Conservation (phyloP, 371 early-diverging fungal species). For the Dichotomocladium elegans region DNA sequence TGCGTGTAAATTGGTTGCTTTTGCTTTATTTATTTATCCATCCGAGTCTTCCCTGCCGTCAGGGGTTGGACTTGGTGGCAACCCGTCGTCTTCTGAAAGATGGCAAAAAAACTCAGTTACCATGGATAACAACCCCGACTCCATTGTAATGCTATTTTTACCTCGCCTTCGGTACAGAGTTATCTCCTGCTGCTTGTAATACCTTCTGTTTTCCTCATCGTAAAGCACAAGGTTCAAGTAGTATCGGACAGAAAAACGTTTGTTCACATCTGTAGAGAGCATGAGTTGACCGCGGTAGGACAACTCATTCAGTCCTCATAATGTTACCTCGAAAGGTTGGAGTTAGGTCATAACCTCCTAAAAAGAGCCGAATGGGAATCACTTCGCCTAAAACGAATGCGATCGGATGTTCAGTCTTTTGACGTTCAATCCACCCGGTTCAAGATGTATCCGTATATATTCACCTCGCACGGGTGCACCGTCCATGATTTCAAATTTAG, state of each 20-base stretch:
- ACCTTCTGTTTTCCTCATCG: slow-evolving; percentile 96
- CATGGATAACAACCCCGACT: no score
- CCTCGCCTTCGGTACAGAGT: slow-evolving; percentile 70
- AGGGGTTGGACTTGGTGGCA: background rate
- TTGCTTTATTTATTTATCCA: background rate
- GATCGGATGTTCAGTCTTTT: background rate
- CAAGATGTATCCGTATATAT: background rate
- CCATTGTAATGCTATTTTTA: slow-evolving; percentile 4
- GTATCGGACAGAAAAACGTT: slow-evolving; percentile 95
- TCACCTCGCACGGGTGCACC: slow-evolving; percentile 93
- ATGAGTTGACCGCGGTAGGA: background rate
- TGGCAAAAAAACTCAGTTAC: no score
- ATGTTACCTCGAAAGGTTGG: slow-evolving; percentile 67
- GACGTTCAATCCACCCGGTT: background rate
- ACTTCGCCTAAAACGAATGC: slow-evolving; percentile 70
- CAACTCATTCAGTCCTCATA: background rate
- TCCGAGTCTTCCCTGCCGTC: background rate
- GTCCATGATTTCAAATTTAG: slow-evolving; percentile 99
- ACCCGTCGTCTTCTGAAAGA: background rate
- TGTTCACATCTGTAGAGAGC: slow-evolving; percentile 71
- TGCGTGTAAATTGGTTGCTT: background rate
- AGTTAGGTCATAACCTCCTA: slow-evolving; percentile 95
- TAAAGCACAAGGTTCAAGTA: slow-evolving; percentile 95
- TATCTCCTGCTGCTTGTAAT: slow-evolving; percentile 97
- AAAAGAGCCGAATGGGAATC: slow-evolving; percentile 95